Evolutionary conservation across 1,284 basidiomycete species (phyloP).

Genomic region (Apiotrichum sp.): DNA sequence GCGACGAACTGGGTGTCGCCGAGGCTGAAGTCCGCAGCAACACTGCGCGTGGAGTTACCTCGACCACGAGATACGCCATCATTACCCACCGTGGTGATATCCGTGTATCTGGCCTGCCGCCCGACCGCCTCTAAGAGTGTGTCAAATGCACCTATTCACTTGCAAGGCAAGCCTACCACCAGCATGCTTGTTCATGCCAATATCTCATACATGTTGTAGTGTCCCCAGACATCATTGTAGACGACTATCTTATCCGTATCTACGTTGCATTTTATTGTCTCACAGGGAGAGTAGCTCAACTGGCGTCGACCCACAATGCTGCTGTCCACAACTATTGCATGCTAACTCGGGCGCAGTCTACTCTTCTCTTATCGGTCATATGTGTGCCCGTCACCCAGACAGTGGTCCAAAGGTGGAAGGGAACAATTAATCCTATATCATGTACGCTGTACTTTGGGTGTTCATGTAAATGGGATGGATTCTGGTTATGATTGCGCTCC

Average conservation of each 20-base stretch:
- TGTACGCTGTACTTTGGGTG: not conserved
- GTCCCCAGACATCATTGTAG: too few species aligned
- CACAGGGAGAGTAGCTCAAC: too few species aligned
- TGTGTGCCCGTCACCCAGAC: too few species aligned
- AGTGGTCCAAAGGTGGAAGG: too few species aligned
- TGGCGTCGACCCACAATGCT: too few species aligned
- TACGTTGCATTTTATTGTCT: too few species aligned
- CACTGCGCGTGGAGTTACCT: conserved; percentile 55
- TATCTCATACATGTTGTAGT: too few species aligned
- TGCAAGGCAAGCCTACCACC: too few species aligned
- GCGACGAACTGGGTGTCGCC: conserved; percentile 61
- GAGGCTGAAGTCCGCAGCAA: conserved; percentile 60
- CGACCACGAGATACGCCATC: conserved; percentile 54
- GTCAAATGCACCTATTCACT: too few species aligned
- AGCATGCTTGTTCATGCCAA: too few species aligned
- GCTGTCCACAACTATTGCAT: conserved; percentile 1
- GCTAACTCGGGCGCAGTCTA: not conserved
- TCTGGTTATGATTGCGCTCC: not conserved
- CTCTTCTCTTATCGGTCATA: not conserved
- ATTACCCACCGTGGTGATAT: conserved; percentile 43
- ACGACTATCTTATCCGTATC: too few species aligned
- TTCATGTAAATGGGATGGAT: not conserved
- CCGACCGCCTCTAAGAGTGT: conserved; percentile 20
- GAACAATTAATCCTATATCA: conserved; percentile 1
- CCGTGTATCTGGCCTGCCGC: conserved; percentile 49